Base-by-base conservation (phyloP, 2,329 filamentous ascomycete genomes). In the Verticillium isaacii region DNA sequence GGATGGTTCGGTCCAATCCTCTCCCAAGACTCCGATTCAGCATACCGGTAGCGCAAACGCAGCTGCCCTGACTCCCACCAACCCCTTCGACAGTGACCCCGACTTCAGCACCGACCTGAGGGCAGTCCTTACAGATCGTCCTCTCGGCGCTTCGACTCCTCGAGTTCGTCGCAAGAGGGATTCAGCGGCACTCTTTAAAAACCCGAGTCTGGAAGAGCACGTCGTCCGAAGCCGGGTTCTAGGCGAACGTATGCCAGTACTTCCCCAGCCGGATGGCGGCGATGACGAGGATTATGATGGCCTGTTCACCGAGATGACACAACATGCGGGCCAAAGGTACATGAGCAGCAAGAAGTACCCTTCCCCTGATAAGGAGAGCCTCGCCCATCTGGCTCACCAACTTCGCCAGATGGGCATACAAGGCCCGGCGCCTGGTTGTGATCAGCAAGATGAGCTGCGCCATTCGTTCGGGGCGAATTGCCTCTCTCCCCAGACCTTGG, bases 281-380 rank as follows among this genome's bases (percentile, higher is more conserved):
- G 25, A 52, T 9, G 12, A 12, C 9, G 19, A 12, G 19, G n/a
- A 19, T 25, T 23, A 23, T 8, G 45, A 52, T 52, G 9, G n/a
- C 23, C 7, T 52, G n/a, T 23, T 52, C 45, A 23, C 45, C n/a
- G 19, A 23, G 9, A 14, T 14, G 5, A 11, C 5, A 52, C n/a
- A 5, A 8, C 45, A 4, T 12, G 19, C 32, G 32, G 56, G 19
- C 15, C 29, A 6, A 57, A 62, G 2, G 12, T 58, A 12, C 56
- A 11, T 17, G n/a, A 57, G n/a, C 45, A 61, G 29, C 17, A 80
- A 80, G 70, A 80, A 80, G 61, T 78, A 80, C 45, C 78, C 78
- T 6, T 80, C 78, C 2, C 78, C 78, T 2, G 78, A 74, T 68
- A 79, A 79, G 62, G 68, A 71, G 34, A 73, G 72, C 11, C 67